phyloP scores from a whole-genome alignment of 192 early-diverging fungal genomes.

The Gryganskiella cystojenkinii region DNA sequence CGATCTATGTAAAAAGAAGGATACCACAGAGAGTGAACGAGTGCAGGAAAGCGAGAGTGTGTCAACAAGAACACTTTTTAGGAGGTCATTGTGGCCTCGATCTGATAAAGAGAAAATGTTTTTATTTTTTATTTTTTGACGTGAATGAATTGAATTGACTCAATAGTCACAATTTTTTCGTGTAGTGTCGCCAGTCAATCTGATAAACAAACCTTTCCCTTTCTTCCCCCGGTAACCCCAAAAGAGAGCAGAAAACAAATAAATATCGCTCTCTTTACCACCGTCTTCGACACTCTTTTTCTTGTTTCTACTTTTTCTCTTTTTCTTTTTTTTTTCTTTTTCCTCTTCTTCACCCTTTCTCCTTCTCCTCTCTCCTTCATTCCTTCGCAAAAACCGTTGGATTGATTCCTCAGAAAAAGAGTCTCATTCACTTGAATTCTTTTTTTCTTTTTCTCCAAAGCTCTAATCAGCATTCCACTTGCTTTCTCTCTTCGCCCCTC shows the following conservation, averaged over 20 bases:
- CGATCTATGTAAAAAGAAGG: too few relatives aligned
- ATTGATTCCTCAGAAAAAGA: conserved; percentile 6
- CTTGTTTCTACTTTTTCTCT: conserved; percentile 30
- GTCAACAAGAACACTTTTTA: too few relatives aligned
- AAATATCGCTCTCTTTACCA: neutral
- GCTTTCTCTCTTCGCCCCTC: neutral
- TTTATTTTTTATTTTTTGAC: neutral
- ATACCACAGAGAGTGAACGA: too few relatives aligned
- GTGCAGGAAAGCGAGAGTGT: too few relatives aligned
- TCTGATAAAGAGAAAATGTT: conserved; percentile 10
- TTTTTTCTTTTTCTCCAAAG: conserved; percentile 8
- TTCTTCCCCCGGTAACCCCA: neutral
- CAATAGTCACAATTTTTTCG: too few relatives aligned
- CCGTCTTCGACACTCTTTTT: neutral
- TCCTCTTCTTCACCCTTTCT: conserved; percentile 30
- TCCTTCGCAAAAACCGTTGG: conserved; percentile 12
- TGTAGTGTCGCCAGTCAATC: neutral
- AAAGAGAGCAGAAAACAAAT: conserved; percentile 7
- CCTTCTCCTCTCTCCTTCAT: neutral
- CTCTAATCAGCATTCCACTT: too few relatives aligned
- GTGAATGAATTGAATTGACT: too few relatives aligned
- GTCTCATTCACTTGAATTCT: conserved; percentile 12
- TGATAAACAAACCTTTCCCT: neutral
- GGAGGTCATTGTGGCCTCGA: conserved; percentile 6
- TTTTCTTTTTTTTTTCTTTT: conserved; percentile 22